Evolutionary conservation across 352 stramenopile genomes (phyloP).

Genomic region (Plasmopara viticola): DNA sequence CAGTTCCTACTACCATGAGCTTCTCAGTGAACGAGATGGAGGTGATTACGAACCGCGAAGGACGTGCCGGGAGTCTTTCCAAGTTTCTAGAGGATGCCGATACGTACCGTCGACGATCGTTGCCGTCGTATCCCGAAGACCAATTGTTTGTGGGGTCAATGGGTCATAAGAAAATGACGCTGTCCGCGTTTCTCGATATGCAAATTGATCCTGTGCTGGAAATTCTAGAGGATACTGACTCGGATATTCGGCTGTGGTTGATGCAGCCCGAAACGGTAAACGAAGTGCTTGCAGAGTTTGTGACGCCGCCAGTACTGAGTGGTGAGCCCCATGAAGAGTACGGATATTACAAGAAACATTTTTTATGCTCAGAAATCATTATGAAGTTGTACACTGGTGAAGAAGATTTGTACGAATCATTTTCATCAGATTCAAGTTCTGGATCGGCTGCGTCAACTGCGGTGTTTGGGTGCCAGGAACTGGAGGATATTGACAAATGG

Average conservation of each 20-base stretch:
- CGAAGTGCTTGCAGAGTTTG: constrained; percentile 71
- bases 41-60: constrained; percentile 69
- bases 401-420: constrained; percentile 85
- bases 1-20: constrained; percentile 55
- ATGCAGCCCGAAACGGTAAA: constrained; percentile 74
- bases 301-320: constrained; percentile 65
- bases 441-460: constrained; percentile 55
- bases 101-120: constrained; percentile 60
- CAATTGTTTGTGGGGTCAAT: constrained; percentile 33
- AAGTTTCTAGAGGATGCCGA: constrained; percentile 78
- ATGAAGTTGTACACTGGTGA: constrained; percentile 88
- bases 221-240: constrained; percentile 81
- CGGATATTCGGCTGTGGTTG: constrained; percentile 77
- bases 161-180: constrained; percentile 62
- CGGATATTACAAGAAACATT: constrained; percentile 86
- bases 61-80: constrained; percentile 60
- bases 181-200: constrained; percentile 68
- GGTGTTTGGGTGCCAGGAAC: constrained; percentile 77
- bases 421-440: constrained; percentile 76
- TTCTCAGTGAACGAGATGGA: constrained; percentile 84
- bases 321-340: constrained; percentile 83
- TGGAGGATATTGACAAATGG: constrained; percentile 71
- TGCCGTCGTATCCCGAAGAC: constrained; percentile 73
- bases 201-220: constrained; percentile 82
- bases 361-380: constrained; percentile 86